A percentile compares a stretch with the other conserved stretches of the same genome.
Evolutionary conservation across 2,329 filamentous ascomycete species (phyloP).

Genomic region (Paracorniculantispora psalliotae): DNA sequence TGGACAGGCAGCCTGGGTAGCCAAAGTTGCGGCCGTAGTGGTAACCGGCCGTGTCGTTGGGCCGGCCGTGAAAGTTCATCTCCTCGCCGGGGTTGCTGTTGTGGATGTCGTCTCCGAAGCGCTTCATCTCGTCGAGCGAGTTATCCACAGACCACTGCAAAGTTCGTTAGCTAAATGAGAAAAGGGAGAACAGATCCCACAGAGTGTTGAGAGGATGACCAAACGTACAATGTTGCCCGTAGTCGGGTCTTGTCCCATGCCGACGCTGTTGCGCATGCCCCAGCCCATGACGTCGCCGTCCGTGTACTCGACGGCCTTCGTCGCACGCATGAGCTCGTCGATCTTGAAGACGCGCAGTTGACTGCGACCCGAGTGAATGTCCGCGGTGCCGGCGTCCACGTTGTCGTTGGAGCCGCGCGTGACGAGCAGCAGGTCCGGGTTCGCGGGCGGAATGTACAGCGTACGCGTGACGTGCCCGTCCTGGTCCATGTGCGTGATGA

Average conservation of each 20-base stretch:
- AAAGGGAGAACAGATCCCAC: no score
- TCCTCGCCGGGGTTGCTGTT: constrained; percentile 66
- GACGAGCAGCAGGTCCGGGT: constrained; percentile 53
- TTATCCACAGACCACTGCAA: constrained; percentile 56
- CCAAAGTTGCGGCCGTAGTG: constrained; percentile 49
- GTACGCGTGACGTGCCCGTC: constrained; percentile 60
- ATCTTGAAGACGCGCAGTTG: constrained; percentile 52
- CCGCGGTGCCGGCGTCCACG: constrained; percentile 45
- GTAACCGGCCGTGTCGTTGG: constrained; percentile 27
- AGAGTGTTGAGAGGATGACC: no score
- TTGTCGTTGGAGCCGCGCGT: constrained; percentile 57
- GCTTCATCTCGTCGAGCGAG: constrained; percentile 55
- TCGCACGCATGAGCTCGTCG: constrained; percentile 21
- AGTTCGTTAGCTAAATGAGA: no score
- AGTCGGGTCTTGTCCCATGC: constrained; percentile 53
- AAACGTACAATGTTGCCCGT: constrained; percentile 39
- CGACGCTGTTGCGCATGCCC: constrained; percentile 66
- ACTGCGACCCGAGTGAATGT: constrained; percentile 48
- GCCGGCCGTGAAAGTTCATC: constrained; percentile 62
- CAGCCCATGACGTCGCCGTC: constrained; percentile 50
- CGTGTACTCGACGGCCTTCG: constrained; percentile 32
- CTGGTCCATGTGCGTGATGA: constrained; percentile 54
- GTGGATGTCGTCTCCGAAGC: constrained; percentile 53
- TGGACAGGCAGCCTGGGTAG: constrained; percentile 58
- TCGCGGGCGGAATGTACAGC: constrained; percentile 49